Evolutionary conservation across 2,329 filamentous ascomycete genomes (phyloP).

Genomic region (Phyllosticta paracitricarpa): DNA sequence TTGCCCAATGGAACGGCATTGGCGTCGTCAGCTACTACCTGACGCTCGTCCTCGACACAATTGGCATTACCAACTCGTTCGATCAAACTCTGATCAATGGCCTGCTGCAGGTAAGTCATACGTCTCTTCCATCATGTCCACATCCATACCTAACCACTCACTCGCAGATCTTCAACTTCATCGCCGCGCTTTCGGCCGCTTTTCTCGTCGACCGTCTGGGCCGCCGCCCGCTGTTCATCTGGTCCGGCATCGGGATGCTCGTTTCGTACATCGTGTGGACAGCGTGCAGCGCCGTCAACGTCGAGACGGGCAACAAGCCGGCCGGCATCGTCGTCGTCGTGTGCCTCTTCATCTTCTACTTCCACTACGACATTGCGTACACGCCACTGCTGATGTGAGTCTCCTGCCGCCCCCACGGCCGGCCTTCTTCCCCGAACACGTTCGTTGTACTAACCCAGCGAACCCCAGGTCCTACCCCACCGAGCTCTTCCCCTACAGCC

Average conservation of each 20-base stretch:
- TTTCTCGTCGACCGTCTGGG: constrained; percentile 28
- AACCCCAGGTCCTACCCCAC: constrained; percentile 27
- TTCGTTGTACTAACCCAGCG: too few species aligned
- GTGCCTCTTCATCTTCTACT: constrained; percentile 9
- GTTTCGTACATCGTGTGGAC: constrained; percentile 24
- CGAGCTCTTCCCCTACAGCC: constrained; percentile 38
- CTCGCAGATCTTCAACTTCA: constrained; percentile 8
- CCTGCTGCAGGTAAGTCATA: constrained; percentile 24
- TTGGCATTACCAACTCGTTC: constrained; percentile 25
- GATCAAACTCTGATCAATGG: constrained; percentile 35
- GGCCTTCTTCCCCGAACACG: background rate
- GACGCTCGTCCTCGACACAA: constrained; percentile 23
- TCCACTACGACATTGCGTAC: constrained; percentile 12
- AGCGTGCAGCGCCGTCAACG: constrained; percentile 10
- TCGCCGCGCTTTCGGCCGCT: constrained; percentile 13
- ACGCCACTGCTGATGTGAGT: constrained; percentile 26
- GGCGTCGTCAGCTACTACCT: constrained; percentile 37
- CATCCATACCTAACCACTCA: background rate
- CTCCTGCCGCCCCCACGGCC: background rate
- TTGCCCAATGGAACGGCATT: constrained; percentile 50
- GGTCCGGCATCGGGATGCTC: constrained; percentile 31
- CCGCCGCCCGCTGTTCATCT: constrained; percentile 25
- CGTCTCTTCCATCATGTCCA: too few species aligned
- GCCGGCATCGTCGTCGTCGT: constrained; percentile 23
- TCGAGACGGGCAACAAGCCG: constrained; percentile 15